These are phyloP conservation scores for Salix koriyanagi DNA, from an alignment of 345 rosid genomes.

Conservation along the genomic window DNA sequence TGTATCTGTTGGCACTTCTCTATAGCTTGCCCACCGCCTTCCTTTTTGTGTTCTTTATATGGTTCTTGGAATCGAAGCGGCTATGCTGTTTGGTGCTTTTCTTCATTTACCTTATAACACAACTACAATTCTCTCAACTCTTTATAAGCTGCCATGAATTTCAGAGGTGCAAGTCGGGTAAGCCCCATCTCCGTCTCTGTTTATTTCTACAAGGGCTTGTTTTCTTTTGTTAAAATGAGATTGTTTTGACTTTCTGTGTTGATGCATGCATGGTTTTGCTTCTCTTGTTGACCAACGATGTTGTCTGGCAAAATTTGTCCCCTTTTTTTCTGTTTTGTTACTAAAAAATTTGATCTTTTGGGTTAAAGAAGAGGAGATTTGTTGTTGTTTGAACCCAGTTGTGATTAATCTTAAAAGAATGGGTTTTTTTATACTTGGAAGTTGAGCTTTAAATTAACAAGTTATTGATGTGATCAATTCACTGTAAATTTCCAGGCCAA, in stretches of 20 bases:
- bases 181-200: not conserved
- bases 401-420: not conserved
- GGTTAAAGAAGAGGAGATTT: not conserved
- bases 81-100: not conserved
- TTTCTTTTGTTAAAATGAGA: not conserved
- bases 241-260: not conserved
- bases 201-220: not conserved
- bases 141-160: conserved; percentile 37
- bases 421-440: not conserved
- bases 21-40: not conserved
- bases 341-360: not conserved
- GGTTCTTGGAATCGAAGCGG: not conserved
- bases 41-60: not conserved
- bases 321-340: not conserved
- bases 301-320: no score
- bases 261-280: not conserved
- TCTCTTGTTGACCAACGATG: not conserved
- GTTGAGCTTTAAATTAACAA: not conserved
- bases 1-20: no score
- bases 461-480: not conserved
- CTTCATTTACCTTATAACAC: not conserved
- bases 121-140: not conserved
- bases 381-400: conserved; percentile 2
- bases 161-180: conserved; percentile 54
- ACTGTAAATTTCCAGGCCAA: conserved; percentile 43